Evolutionary conservation across 345 rosid species (phyloP), one percentile per base, ranked within the genome.

Genomic region (Hirschfeldia incana): DNA sequence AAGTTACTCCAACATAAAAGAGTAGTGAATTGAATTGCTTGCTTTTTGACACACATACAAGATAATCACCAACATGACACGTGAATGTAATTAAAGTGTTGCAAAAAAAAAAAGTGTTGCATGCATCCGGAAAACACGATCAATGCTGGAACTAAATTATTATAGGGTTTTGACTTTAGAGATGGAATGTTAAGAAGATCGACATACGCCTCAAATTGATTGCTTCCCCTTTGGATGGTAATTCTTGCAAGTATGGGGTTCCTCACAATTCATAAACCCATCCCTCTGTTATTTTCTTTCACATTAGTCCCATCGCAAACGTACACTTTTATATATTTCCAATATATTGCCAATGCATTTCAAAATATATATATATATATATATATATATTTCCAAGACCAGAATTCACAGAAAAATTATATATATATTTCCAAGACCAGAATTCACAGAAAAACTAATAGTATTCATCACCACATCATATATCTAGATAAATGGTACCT

Each of bases 141-240:
- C 68, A 57, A 58, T 26, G 7, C 58, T 58, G 83, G 83, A 80
- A 70, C 83, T 51, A 15, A 75, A 21, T 21, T 21, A 80, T 65
- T 76, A 70, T 65, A 75, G 80, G 76, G 76, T 75, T 80, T 80
- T 75, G 76, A 80, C 80, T 80, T 75, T 65, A 46, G 57, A 75
- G 62, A 75, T 75, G 83, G 72, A 80, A 75, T 75, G 76, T 80
- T 58, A 13, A 70, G 42, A 64, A 80, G 79, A 70, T 57, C 44
- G 76, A 70, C 80, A 75, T 29, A 5, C 53, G 59, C 67, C 58
- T 80, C 73, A 75, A 42, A 64, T 58, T 70, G 55, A 75, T 70
- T 80, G 83, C 28, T 80, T 80, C 67, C 55, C 67, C 76, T 75
- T 57, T 75, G 64, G 12, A 70, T 32, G 80, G 80, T 33, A 75